Base-by-base conservation (phyloP, 2,329 filamentous ascomycete genomes). In the Ophiostoma piceae region DNA sequence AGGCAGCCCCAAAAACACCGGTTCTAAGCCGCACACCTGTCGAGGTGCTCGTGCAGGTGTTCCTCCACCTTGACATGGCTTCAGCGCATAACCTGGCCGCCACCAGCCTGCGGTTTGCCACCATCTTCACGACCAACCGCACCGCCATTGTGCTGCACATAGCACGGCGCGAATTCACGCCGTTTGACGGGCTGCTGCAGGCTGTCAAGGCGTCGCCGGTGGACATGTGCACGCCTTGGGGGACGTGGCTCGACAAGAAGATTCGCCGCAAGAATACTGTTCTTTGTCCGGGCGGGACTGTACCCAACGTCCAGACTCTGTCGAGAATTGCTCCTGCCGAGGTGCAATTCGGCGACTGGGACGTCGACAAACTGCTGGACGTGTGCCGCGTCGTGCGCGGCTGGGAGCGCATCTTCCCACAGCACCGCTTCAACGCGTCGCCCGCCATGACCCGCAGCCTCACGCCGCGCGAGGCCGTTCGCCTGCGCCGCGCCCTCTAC, bases 401-500 rank as follows among this genome's bases (percentile, higher is more conserved):
- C 68, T 82, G 80, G 80, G 79, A 81, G 66, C 75, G 76, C 12
- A 72, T 77, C 4, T 82, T 79, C 64, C 79, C 79, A 5, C 75
- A 76, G 19, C 73, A 77, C 57, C 75, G 77, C 4, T 82, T 84
- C 72, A 78, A 82, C 1, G 75, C 79, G 11, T 79, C 80, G 0
- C 80, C 82, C 69, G 76, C 82, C 66, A 81, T 73, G 39, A 74
- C 82, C 57, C 81, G 84, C 19, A 79, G 78, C 51, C 78, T 87
- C 6, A 76, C 76, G 8, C 68, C 75, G 0, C 76, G 79, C 35
- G 85, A 87, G 74, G 78, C 78, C 37, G 72, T 76, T n/a, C 80
- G 84, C 66, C 79, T 86, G 67, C 81, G 85, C 5, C 79, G 80
- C 71, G 84, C 83, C 0, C 75, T 87, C 39, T 85, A 84, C 67